These are phyloP conservation scores for Lecanicillium sp. DNA, from an alignment of 2,329 filamentous ascomycete species.

Conservation along the genomic window DNA sequence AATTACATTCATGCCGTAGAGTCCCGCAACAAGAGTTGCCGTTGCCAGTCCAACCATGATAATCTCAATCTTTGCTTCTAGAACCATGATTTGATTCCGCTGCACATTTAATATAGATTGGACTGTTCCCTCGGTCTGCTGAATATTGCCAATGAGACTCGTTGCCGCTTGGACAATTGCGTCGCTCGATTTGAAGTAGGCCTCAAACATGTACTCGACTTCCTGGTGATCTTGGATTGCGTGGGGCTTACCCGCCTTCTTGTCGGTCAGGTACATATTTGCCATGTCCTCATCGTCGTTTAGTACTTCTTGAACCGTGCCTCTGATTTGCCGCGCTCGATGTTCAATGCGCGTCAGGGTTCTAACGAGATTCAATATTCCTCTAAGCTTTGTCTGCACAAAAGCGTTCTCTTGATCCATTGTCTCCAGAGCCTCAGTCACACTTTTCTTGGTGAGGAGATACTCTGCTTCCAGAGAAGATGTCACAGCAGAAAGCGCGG, in stretches of 20 bases:
- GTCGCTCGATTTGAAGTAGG: constrained; percentile 26
- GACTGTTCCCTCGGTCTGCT: constrained; percentile 22
- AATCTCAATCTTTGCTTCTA: constrained; percentile 27
- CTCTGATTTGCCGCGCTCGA: constrained; percentile 22
- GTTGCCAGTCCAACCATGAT: constrained; percentile 24
- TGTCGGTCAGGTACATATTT: constrained; percentile 25
- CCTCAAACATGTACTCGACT: constrained; percentile 27
- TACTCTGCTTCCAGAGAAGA: constrained; percentile 24
- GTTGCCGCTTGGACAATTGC: constrained; percentile 21
- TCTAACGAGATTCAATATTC: constrained; percentile 19
- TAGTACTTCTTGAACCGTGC: constrained; percentile 22
- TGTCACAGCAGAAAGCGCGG: constrained; percentile 23
- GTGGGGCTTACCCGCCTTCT: constrained; percentile 19
- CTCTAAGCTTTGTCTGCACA: constrained; percentile 16
- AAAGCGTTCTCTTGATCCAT: constrained; percentile 12
- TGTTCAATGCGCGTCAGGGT: constrained; percentile 20
- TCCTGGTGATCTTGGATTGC: constrained; percentile 22
- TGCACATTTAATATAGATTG: constrained; percentile 23
- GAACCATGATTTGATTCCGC: constrained; percentile 29
- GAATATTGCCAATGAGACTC: constrained; percentile 18
- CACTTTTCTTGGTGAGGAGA: constrained; percentile 12
- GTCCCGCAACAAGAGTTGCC: constrained; percentile 25
- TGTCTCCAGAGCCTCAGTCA: constrained; percentile 8
- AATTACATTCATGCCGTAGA: constrained; percentile 28
- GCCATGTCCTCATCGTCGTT: constrained; percentile 27